Conservation (phyloP, 805 yeast genomes). For the Groenewaldozyma salmanticensis region DNA sequence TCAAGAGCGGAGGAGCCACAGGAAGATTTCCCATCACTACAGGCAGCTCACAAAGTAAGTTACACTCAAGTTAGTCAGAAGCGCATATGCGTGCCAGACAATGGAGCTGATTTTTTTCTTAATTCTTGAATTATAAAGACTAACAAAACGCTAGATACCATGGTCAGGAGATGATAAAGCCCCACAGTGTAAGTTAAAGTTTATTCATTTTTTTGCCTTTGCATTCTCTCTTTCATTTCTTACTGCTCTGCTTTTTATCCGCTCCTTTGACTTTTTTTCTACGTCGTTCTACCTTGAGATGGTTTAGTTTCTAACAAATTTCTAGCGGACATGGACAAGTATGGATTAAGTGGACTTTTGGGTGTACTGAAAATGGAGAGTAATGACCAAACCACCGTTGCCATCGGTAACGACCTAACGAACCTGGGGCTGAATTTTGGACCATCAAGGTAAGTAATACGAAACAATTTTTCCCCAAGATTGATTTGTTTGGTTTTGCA, state of each 20-base stretch:
- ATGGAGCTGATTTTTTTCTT: too few species aligned
- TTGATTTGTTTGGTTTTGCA: not conserved
- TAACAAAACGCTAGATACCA: too few species aligned
- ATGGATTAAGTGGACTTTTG: constrained; percentile 57
- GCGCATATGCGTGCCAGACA: too few species aligned
- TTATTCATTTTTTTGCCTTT: not conserved
- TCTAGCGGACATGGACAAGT: constrained; percentile 42
- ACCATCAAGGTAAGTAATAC: constrained; percentile 22
- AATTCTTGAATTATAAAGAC: too few species aligned
- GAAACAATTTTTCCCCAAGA: too few species aligned
- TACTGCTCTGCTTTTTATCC: too few species aligned
- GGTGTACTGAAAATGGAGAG: constrained; percentile 54
- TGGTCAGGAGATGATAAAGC: not conserved
- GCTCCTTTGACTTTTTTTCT: too few species aligned
- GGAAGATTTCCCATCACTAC: not conserved
- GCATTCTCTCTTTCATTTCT: too few species aligned
- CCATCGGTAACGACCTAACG: constrained; percentile 66
- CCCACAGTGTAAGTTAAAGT: not conserved
- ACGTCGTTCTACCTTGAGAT: too few species aligned
- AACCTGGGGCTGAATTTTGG: constrained; percentile 55
- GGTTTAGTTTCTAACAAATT: too few species aligned
- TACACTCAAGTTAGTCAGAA: too few species aligned
- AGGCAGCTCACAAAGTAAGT: not conserved
- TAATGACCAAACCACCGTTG: constrained; percentile 52
- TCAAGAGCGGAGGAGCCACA: not conserved